A percentile compares a stretch with the other conserved stretches of the same genome.
These are phyloP conservation scores for Citrus hindsii DNA, from an alignment of 345 rosid species.

Conservation along the genomic window DNA sequence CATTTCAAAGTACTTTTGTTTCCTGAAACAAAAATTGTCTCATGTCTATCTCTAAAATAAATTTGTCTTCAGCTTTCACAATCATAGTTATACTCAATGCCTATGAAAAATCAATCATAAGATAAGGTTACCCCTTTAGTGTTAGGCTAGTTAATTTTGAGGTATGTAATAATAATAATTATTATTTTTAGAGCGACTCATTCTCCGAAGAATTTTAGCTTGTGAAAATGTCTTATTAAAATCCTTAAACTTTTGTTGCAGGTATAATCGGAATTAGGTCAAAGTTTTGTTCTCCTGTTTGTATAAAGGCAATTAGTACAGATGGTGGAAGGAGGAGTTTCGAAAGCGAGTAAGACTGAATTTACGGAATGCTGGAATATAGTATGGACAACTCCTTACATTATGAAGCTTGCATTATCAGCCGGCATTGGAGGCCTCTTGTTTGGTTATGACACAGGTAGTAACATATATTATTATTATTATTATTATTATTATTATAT, in stretches of 20 bases:
- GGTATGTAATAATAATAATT: background rate
- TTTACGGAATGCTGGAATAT: constrained; percentile 79
- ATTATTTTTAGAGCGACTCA: too few species aligned
- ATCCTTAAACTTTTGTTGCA: background rate
- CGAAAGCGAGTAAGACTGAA: constrained; percentile 57
- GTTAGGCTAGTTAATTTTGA: background rate
- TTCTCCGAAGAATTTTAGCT: background rate
- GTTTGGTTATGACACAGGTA: constrained; percentile 95
- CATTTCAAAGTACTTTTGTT: background rate
- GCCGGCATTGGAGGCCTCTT: constrained; percentile 96
- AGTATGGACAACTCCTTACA: constrained; percentile 69
- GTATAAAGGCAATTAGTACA: background rate
- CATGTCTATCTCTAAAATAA: too few species aligned
- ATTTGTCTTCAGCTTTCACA: background rate
- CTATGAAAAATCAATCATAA: background rate
- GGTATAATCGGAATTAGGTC: background rate
- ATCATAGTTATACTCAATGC: background rate
- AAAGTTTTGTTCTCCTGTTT: background rate
- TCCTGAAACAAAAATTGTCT: background rate
- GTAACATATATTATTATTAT: too few species aligned
- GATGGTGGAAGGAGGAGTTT: constrained; percentile 77
- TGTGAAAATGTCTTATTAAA: background rate
- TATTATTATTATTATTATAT: too few species aligned
- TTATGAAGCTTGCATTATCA: constrained; percentile 75
- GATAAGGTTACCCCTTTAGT: background rate